Evolutionary conservation across 371 early-diverging fungal genomes (phyloP).

Genomic region (Mucor ambiguus): DNA sequence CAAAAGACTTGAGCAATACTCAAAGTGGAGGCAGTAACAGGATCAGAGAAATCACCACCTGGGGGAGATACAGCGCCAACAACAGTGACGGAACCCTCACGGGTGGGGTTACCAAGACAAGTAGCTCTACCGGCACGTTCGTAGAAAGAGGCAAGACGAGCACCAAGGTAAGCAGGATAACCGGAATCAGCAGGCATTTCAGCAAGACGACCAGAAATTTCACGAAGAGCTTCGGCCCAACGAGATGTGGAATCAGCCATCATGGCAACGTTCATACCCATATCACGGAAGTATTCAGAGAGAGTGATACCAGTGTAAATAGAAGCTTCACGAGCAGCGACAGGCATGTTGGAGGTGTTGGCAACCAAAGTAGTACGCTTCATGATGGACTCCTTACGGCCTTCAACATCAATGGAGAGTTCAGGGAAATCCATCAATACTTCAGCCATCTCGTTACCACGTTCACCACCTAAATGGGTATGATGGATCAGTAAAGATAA

Average conservation of each 20-base stretch:
- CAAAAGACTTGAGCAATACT: constrained; percentile 99
- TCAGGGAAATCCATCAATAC: constrained; percentile 99
- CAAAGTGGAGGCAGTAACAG: constrained; percentile 98
- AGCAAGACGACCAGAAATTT: constrained; percentile 99
- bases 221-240: constrained; percentile 99
- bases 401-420: constrained; percentile 91
- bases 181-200: constrained; percentile 99
- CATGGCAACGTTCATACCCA: constrained; percentile 99
- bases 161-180: constrained; percentile 99
- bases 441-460: constrained; percentile 99
- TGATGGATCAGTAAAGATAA: constrained; percentile 3
- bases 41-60: constrained; percentile 99
- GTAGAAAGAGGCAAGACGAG: constrained; percentile 99
- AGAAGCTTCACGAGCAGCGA: constrained; percentile 99
- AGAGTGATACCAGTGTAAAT: constrained; percentile 99
- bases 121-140: constrained; percentile 99
- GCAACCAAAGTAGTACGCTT: constrained; percentile 99
- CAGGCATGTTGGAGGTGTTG: constrained; percentile 99
- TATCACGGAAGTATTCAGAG: constrained; percentile 99
- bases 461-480: constrained; percentile 83
- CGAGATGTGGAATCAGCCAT: constrained; percentile 99
- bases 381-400: constrained; percentile 98
- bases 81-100: constrained; percentile 98
- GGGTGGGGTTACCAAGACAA: constrained; percentile 95
- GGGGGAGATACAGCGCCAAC: constrained; percentile 99